Base-by-base conservation (phyloP, 2,329 filamentous ascomycete genomes). In the Tolypocladium ovalisporum region DNA sequence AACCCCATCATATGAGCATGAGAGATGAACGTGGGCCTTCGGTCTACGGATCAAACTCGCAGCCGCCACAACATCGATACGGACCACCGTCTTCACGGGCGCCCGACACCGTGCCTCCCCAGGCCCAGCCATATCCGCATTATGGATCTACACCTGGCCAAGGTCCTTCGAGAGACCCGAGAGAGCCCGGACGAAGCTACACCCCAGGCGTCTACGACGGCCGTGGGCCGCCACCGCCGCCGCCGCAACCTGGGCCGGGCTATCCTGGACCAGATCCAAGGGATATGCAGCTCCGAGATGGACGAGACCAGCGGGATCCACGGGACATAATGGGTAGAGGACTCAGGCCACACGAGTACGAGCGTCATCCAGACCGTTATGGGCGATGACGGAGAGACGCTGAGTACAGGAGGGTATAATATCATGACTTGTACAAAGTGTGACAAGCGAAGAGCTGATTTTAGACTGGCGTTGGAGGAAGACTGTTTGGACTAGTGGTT, bases 271-370 rank as follows among this genome's bases (percentile, higher is more conserved):
- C 67, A 52, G 71, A 73, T 57, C 63, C 67, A 59, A 59, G 70
- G 67, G 54, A 64, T 60, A 63, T 68, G 65, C 52, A 65, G 60
- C 63, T 68, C 63, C 37, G 71, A 67, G 57, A 68, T 64, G 67
- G 59, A 22, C 60, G 64, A 34, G 65, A 74, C 19, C 62, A 70
- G 17, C 67, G 71, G 51, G 73, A 76, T 57, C 71, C 71, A 35
- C 69, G 75, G 34, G 71, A 73, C n/a, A 68, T 77, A 57, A 70
- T 76, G 61, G 67, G 68, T 19, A 71, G 75, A 37, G 74, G 75
- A 32, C 61, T 78, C 36, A 68, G 76, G 54, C 75, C 75, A 17
- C 75, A 76, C 36, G 75, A 78, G 37, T 79, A 76, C 54, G 76
- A 79, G 10, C 70, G 71, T 29, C 74, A 72, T 42, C 69, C 70